Evolutionary conservation across 2,329 filamentous ascomycete genomes (phyloP).

Genomic region (Hymenotorrendiella dingleyae): DNA sequence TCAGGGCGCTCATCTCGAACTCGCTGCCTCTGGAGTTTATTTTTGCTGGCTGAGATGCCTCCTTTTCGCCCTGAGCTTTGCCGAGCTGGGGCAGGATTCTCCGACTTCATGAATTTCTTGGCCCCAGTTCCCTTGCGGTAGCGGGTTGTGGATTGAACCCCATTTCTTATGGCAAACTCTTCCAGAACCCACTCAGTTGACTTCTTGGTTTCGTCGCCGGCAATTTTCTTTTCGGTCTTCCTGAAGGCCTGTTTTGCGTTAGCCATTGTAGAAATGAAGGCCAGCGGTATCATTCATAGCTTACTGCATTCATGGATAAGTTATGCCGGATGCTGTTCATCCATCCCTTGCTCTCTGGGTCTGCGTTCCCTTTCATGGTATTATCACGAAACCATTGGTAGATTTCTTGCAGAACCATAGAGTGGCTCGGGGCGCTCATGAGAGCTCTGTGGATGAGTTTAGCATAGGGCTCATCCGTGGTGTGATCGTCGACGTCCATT

Average conservation of each 20-base stretch:
- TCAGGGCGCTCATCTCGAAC: conserved; percentile 9
- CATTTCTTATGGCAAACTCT: conserved; percentile 59
- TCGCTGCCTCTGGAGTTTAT: conserved; percentile 18
- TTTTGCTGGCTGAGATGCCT: conserved; percentile 18
- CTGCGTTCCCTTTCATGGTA: conserved; percentile 63
- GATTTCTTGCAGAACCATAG: conserved; percentile 77
- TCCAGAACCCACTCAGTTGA: conserved; percentile 73
- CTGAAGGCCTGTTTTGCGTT: conserved; percentile 44
- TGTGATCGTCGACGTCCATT: conserved; percentile 25
- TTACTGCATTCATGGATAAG: conserved; percentile 88
- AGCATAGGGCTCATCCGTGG: conserved; percentile 65
- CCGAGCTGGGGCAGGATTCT: conserved; percentile 31
- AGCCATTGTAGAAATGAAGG: conserved; percentile 21
- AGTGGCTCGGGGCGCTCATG: conserved; percentile 56
- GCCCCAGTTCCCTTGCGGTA: conserved; percentile 52
- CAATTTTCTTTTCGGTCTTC: conserved; percentile 38
- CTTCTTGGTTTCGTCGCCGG: conserved; percentile 54
- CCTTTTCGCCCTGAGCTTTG: conserved; percentile 24
- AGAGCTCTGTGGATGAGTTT: conserved; percentile 74
- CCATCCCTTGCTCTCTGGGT: conserved; percentile 62
- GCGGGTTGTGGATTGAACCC: conserved; percentile 80
- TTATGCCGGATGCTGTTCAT: conserved; percentile 96
- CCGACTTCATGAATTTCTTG: conserved; percentile 34
- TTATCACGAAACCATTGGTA: conserved; percentile 86
- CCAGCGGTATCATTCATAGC: conserved; percentile 32